These are phyloP conservation scores for Eremochloa ophiuroides DNA, from an alignment of 176 grass and related monocot species.

Conservation along the genomic window DNA sequence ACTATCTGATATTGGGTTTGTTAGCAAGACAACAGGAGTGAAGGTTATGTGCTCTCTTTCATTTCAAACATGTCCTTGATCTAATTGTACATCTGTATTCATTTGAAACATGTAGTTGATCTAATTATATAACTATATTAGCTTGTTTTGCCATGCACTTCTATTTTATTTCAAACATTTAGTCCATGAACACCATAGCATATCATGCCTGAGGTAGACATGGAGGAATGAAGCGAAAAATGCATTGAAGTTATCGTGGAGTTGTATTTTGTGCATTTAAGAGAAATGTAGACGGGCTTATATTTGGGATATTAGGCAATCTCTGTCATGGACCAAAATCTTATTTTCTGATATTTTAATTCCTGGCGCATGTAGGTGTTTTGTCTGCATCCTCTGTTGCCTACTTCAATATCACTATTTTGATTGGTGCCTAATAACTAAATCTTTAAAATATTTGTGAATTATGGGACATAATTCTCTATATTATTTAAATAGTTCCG, in stretches of 20 bases:
- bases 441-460: not conserved
- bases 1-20: constrained; percentile 91
- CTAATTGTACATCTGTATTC: not conserved
- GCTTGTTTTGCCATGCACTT: not conserved
- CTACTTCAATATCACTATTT: not conserved
- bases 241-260: not conserved
- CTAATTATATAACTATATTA: constrained; percentile 1
- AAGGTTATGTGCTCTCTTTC: constrained; percentile 45
- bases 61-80: constrained; percentile 2
- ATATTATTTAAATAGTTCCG: not conserved
- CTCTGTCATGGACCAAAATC: not conserved
- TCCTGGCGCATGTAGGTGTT: not conserved
- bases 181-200: not conserved
- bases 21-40: constrained; percentile 65
- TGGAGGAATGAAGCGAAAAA: not conserved
- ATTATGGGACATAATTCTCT: not conserved
- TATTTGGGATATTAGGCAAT: not conserved
- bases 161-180: not conserved
- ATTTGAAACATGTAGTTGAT: not conserved
- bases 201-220: not conserved
- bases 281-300: not conserved
- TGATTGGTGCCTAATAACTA: constrained; percentile 1
- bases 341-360: not conserved
- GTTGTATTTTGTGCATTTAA: not conserved
- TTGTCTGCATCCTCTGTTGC: not conserved